Evolutionary conservation across 140 eudicot species (phyloP), one percentile per base, ranked within the genome.

Genomic region (Eryngium alpinum): DNA sequence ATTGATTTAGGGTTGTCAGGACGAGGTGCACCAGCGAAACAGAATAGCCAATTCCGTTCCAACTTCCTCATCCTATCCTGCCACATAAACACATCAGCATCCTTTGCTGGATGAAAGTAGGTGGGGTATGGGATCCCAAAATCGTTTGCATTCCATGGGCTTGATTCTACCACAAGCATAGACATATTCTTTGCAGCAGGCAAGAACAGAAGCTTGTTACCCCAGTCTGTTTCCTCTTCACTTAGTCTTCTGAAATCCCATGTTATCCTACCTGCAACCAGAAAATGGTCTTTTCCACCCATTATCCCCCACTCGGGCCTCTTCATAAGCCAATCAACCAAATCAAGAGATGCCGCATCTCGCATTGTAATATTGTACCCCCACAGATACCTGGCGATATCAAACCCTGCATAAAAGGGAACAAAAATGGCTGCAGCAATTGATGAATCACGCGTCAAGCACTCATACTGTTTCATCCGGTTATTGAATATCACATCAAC

Each of bases 11-110:
- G 89, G 60, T 85, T 87, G 25, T 75, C 89, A 0, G 97, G 99
- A 0, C 99, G 91, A 11, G 97, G 99, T 33, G 93, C 97, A 24
- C 99, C 97, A 11, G 92, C 99, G 53, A 95, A 95, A 65, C 96
- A 89, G 84, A 95, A 95, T 67, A 95, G 85, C 87, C 88, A 86
- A 69, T 85, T 87, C 31, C 97, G 62, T 44, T 87, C 88, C 70
- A 83, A 77, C 17, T 79, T 92, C 85, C 83, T 85, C 96, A 95
- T 91, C 81, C 94, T 84, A 11, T 92, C 89, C 82, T 95, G 99
- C 99, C 99, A 95, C 10, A 15, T 22, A 34, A 84, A 85, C 82
- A 95, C 91, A 0, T 95, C 92, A 3, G 82, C 89, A 79, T 95
- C 99, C 56, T 84, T 89, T 31, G 97, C 88, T 3, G 97, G 99